Conservation (phyloP, 805 yeast genomes). For the Diddensiella caesifluorescens region DNA sequence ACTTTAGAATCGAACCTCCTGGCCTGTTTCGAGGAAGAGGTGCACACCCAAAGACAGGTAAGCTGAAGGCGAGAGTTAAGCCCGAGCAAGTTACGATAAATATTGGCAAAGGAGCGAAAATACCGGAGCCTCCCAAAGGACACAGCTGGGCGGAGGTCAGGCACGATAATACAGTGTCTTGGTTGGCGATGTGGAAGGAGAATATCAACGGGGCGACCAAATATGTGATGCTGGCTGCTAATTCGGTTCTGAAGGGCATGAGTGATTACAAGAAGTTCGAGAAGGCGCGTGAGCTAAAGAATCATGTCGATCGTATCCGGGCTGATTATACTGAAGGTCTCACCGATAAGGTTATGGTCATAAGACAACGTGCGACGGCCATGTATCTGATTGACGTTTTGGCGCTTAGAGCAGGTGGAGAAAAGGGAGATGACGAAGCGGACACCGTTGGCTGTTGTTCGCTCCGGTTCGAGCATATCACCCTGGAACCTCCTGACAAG, state of each 20-base stretch:
- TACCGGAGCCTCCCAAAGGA: conserved; percentile 83
- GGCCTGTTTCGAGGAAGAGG: conserved; percentile 96
- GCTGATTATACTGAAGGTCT: conserved; percentile 65
- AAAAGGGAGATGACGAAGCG: conserved; percentile 94
- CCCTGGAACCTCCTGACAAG: conserved; percentile 75
- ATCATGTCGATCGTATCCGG: conserved; percentile 67
- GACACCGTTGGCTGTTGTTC: conserved; percentile 99
- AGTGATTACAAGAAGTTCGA: conserved; percentile 90
- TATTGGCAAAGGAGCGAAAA: conserved; percentile 60
- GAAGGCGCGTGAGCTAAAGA: conserved; percentile 79
- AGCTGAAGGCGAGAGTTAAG: conserved; percentile 72
- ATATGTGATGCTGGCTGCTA: conserved; percentile 88
- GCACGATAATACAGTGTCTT: conserved; percentile 85
- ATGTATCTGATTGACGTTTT: conserved; percentile 87
- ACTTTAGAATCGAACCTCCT: conserved; percentile 93
- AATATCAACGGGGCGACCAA: conserved; percentile 78
- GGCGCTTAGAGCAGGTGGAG: conserved; percentile 97
- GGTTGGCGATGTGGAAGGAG: conserved; percentile 98
- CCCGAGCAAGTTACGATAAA: conserved; percentile 90
- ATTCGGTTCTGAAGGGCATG: conserved; percentile 84
- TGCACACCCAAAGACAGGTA: conserved; percentile 94
- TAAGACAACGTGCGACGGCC: conserved; percentile 90
- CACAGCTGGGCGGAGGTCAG: conserved; percentile 85
- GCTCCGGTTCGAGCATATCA: conserved; percentile 81
- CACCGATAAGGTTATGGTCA: conserved; percentile 71